phyloP scores from a whole-genome alignment of 2,329 filamentous ascomycete genomes.

The Sordariomycetes sp. region DNA sequence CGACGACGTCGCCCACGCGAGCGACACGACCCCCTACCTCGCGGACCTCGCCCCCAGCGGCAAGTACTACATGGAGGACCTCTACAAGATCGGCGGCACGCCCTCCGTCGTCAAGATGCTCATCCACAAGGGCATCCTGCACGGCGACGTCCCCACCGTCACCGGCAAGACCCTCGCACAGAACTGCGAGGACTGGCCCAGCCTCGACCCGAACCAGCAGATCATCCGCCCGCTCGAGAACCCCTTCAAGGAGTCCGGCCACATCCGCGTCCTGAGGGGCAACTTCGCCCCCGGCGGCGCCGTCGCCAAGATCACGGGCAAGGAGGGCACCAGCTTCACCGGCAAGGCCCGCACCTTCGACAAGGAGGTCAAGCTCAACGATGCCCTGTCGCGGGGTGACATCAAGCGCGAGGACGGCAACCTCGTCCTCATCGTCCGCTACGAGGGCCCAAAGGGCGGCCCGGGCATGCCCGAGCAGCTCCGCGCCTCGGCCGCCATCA shows the following conservation, averaged over 20 bases:
- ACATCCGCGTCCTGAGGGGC: slow-evolving; percentile 79
- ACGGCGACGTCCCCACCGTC: slow-evolving; percentile 71
- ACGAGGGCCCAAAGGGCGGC: slow-evolving; percentile 87
- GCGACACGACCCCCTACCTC: slow-evolving; percentile 75
- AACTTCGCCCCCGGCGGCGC: slow-evolving; percentile 84
- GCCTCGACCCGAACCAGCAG: slow-evolving; percentile 66
- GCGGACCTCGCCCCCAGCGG: slow-evolving; percentile 80
- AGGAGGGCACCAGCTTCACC: slow-evolving; percentile 76
- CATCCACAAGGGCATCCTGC: slow-evolving; percentile 64
- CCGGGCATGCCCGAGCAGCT: slow-evolving; percentile 95
- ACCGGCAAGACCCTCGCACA: slow-evolving; percentile 78
- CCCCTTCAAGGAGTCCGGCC: slow-evolving; percentile 74
- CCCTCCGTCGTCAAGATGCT: slow-evolving; percentile 81
- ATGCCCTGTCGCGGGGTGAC: slow-evolving; percentile 62
- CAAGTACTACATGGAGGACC: slow-evolving; percentile 78
- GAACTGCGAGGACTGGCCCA: slow-evolving; percentile 70
- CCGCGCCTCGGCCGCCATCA: slow-evolving; percentile 85
- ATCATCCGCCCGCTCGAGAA: slow-evolving; percentile 75
- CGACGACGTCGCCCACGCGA: slow-evolving; percentile 75
- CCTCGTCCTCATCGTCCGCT: slow-evolving; percentile 82
- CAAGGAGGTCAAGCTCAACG: slow-evolving; percentile 72
- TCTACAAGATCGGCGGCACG: slow-evolving; percentile 78
- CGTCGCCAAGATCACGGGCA: slow-evolving; percentile 94
- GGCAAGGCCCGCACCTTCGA: slow-evolving; percentile 79
- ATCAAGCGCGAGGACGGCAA: slow-evolving; percentile 53